phyloP scores from a whole-genome alignment of 805 yeast species.

The Ascoidea tarda region DNA sequence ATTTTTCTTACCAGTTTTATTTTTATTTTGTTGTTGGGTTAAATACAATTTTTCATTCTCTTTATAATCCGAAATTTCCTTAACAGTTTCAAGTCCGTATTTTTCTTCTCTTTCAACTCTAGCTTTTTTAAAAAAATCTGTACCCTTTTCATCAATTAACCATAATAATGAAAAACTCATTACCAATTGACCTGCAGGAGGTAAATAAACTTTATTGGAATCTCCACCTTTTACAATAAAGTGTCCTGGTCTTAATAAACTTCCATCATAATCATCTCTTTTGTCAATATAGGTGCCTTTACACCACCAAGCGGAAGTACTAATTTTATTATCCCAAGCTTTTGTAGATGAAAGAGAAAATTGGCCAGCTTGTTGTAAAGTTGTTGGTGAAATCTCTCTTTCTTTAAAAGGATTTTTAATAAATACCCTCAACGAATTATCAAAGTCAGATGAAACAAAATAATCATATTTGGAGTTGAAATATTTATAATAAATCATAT shows the following conservation, averaged over 20 bases:
- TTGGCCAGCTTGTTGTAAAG: conserved; percentile 81
- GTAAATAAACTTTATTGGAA: conserved; percentile 42
- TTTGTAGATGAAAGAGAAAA: conserved; percentile 68
- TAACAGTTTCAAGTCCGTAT: conserved; percentile 16
- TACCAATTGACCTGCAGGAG: conserved; percentile 66
- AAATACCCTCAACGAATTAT: conserved; percentile 62
- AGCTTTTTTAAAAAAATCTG: conserved; percentile 9
- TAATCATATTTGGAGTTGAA: conserved; percentile 56
- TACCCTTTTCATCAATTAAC: conserved; percentile 44
- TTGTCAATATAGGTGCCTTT: conserved; percentile 56
- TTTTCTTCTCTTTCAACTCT: conserved; percentile 16
- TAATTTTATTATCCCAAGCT: conserved; percentile 82
- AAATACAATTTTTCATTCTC: conserved; percentile 12
- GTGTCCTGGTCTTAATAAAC: conserved; percentile 45
- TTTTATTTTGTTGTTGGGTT: not conserved
- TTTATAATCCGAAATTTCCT: conserved; percentile 17
- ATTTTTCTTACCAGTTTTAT: conserved; percentile 1
- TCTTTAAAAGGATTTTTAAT: conserved; percentile 66
- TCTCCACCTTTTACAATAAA: conserved; percentile 34
- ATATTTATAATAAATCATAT: conserved; percentile 66
- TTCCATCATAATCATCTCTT: conserved; percentile 43
- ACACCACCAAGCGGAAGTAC: conserved; percentile 81
- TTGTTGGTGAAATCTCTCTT: conserved; percentile 68
- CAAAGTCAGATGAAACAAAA: conserved; percentile 60
- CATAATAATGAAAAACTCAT: conserved; percentile 85